Conservation (phyloP, 257 asterid genomes). For the Hygrophila difformis region DNA sequence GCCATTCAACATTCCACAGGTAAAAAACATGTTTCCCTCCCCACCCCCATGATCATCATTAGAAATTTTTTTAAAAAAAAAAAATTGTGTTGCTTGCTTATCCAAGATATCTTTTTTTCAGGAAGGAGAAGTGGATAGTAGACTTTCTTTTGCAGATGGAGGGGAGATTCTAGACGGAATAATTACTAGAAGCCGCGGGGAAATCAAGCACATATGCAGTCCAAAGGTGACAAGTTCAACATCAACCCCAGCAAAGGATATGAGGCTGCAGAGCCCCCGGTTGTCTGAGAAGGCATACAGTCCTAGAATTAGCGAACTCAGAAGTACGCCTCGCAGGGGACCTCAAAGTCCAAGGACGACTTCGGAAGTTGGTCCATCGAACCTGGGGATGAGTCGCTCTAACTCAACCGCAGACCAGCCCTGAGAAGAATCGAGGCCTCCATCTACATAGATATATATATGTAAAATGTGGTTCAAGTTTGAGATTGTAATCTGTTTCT, state of each 20-base stretch:
- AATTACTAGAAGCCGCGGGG: constrained; percentile 84
- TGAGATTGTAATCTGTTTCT: too few species aligned
- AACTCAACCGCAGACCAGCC: constrained; percentile 18
- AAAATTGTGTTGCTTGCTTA: too few species aligned
- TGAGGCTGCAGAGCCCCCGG: constrained; percentile 60
- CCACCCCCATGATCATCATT: background rate
- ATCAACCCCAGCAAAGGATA: constrained; percentile 53
- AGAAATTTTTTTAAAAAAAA: too few species aligned
- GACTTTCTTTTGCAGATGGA: constrained; percentile 44
- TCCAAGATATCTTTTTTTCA: too few species aligned
- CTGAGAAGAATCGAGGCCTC: background rate
- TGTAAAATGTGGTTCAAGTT: too few species aligned
- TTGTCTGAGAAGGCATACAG: constrained; percentile 41
- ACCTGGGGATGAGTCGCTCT: constrained; percentile 46
- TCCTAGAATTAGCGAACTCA: constrained; percentile 49
- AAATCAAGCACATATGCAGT: constrained; percentile 53
- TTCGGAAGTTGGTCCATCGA: constrained; percentile 40
- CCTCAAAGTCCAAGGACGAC: constrained; percentile 41
- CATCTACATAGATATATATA: too few species aligned
- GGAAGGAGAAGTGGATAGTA: constrained; percentile 56
- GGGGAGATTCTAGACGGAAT: constrained; percentile 74
- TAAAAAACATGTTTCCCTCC: constrained; percentile 8
- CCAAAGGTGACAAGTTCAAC: constrained; percentile 56
- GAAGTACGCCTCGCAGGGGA: constrained; percentile 36
- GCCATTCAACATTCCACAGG: constrained; percentile 42